A percentile compares a stretch with the other conserved stretches of the same genome.
These are phyloP conservation scores for Kalmusia sp. DNA, from an alignment of 2,329 filamentous ascomycete genomes.

Conservation along the genomic window DNA sequence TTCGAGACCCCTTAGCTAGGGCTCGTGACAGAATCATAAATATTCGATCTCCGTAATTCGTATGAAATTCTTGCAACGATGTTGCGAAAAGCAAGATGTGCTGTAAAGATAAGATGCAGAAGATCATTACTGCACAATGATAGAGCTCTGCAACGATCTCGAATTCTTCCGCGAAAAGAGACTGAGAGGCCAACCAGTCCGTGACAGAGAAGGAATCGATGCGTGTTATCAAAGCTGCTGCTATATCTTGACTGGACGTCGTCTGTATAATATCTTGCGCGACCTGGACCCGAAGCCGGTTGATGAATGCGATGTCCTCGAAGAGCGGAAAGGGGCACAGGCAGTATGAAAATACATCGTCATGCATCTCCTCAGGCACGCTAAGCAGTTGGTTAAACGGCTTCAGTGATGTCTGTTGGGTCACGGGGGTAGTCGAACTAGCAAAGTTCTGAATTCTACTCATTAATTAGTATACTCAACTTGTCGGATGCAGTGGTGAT, in stretches of 20 bases:
- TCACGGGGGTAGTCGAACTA: background rate
- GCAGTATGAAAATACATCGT: background rate
- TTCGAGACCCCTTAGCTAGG: background rate
- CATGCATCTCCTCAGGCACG: background rate
- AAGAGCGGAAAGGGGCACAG: background rate
- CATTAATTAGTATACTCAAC: background rate
- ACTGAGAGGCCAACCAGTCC: background rate
- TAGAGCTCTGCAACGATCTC: background rate
- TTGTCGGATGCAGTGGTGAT: background rate
- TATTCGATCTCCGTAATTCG: background rate
- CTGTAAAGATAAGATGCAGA: background rate
- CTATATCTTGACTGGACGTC: background rate
- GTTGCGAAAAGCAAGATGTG: background rate
- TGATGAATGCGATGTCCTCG: conserved; percentile 1
- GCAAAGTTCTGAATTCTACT: background rate
- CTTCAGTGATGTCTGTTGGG: background rate
- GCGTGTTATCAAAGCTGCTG: background rate
- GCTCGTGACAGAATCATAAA: background rate
- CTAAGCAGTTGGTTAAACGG: conserved; percentile 2
- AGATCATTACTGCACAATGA: background rate
- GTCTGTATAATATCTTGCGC: background rate
- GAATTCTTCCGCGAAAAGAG: background rate
- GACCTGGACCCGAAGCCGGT: background rate
- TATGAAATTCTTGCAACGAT: background rate
- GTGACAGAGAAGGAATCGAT: background rate